Evolutionary conservation across 1,284 basidiomycete genomes (phyloP).

Genomic region (Fistulina hepatica): DNA sequence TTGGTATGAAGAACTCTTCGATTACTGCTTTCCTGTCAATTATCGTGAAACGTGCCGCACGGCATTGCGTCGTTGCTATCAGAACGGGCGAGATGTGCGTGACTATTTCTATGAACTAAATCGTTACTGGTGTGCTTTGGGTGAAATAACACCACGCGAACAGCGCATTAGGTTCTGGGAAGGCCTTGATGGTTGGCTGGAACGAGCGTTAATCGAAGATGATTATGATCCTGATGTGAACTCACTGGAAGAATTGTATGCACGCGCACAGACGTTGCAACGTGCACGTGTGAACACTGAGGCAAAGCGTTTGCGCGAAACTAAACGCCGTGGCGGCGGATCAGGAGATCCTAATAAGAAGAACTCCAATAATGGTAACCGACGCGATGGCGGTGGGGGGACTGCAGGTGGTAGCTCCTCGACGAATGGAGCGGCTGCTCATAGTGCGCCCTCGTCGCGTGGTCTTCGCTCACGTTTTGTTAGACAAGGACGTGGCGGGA

Average conservation of each 20-base stretch:
- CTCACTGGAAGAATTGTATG: neutral
- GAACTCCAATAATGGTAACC: no score
- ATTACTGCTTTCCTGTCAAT: slow-evolving; percentile 1
- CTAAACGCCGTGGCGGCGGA: no score
- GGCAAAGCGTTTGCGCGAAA: no score
- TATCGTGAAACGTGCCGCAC: neutral
- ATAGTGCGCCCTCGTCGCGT: no score
- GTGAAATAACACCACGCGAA: neutral
- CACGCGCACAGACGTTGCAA: no score
- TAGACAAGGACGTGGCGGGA: no score
- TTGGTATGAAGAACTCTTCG: neutral
- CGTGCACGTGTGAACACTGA: no score
- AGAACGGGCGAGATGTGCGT: neutral
- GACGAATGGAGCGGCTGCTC: no score
- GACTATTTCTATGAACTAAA: neutral
- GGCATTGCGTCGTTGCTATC: neutral
- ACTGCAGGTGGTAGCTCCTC: no score
- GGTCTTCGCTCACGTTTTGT: no score
- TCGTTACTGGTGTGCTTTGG: neutral
- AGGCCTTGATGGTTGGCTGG: neutral
- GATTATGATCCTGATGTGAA: neutral
- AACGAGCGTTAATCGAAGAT: neutral
- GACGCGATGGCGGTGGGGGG: no score
- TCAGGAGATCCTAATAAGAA: no score
- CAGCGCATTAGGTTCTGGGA: neutral